phyloP scores from a whole-genome alignment of 2,329 filamentous ascomycete genomes.

The Ceratocystis ficicola region DNA sequence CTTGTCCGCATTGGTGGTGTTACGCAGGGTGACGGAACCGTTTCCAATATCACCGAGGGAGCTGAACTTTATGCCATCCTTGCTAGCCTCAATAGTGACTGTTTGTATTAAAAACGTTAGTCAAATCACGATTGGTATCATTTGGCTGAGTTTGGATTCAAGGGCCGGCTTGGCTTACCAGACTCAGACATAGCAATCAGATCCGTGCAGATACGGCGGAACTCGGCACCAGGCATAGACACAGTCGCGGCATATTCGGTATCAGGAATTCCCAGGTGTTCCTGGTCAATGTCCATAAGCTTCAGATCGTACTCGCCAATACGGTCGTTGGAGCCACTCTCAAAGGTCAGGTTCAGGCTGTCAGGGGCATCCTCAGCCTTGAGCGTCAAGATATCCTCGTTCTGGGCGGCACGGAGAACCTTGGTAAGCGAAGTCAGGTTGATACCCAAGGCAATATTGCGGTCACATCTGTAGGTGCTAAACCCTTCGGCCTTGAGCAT shows the following conservation, averaged over 20 bases:
- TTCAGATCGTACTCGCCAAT: slow-evolving; percentile 99
- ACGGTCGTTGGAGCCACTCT: slow-evolving; percentile 76
- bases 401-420: slow-evolving; percentile 86
- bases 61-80: slow-evolving; percentile 93
- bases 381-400: slow-evolving; percentile 86
- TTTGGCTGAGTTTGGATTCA: neutral
- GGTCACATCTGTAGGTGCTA: slow-evolving; percentile 92
- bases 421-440: slow-evolving; percentile 95
- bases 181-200: slow-evolving; percentile 88
- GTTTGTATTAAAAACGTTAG: slow-evolving; percentile 30
- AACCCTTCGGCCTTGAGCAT: slow-evolving; percentile 93
- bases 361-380: slow-evolving; percentile 97
- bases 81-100: slow-evolving; percentile 93
- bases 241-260: slow-evolving; percentile 96
- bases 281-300: slow-evolving; percentile 99
- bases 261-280: slow-evolving; percentile 95
- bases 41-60: slow-evolving; percentile 93
- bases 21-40: slow-evolving; percentile 81
- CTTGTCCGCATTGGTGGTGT: slow-evolving; percentile 82
- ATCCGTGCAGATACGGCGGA: slow-evolving; percentile 90
- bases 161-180: slow-evolving; percentile 44
- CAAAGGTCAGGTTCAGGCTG: slow-evolving; percentile 88
- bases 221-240: slow-evolving; percentile 76
- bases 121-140: slow-evolving; percentile 5
- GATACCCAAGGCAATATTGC: slow-evolving; percentile 95